Evolutionary conservation across 2,329 filamentous ascomycete species (phyloP).

Genomic region (Colletotrichum theobromicola): DNA sequence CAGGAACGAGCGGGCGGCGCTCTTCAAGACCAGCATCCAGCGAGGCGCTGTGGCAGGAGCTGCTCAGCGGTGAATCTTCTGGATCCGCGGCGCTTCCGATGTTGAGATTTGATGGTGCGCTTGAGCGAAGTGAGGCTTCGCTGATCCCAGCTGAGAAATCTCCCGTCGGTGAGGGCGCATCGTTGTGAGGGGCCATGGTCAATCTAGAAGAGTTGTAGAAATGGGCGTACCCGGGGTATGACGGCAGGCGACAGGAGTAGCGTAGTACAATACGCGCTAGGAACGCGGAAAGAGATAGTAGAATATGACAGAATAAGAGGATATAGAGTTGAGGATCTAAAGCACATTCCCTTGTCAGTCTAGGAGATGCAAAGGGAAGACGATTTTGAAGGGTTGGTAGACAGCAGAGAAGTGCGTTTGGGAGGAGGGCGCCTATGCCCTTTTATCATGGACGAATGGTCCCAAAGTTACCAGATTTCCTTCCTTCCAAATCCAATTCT

Average conservation of each 20-base stretch:
- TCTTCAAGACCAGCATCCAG: conserved; percentile 36
- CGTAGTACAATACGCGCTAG: background rate
- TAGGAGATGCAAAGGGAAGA: background rate
- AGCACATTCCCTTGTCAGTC: background rate
- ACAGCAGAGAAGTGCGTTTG: background rate
- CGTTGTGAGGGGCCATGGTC: conserved; percentile 52
- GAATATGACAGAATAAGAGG: background rate
- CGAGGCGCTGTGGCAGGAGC: conserved; percentile 46
- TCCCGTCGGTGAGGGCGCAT: conserved; percentile 49
- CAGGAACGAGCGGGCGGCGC: conserved; percentile 47
- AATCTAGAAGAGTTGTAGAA: background rate
- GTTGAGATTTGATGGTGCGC: conserved; percentile 34
- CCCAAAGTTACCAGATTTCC: background rate
- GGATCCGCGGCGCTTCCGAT: conserved; percentile 29
- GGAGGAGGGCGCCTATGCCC: background rate
- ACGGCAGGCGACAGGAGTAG: background rate
- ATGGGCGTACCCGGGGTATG: background rate
- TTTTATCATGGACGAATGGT: background rate
- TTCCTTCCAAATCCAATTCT: background rate
- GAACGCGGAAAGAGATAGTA: background rate
- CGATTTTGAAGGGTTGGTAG: background rate
- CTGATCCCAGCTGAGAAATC: conserved; percentile 50
- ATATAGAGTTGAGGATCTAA: background rate
- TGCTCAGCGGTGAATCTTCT: conserved; percentile 42
- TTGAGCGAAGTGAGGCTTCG: conserved; percentile 36